These are phyloP conservation scores for Daldinia grandis DNA, from an alignment of 495 filamentous ascomycete genomes.

Conservation along the genomic window DNA sequence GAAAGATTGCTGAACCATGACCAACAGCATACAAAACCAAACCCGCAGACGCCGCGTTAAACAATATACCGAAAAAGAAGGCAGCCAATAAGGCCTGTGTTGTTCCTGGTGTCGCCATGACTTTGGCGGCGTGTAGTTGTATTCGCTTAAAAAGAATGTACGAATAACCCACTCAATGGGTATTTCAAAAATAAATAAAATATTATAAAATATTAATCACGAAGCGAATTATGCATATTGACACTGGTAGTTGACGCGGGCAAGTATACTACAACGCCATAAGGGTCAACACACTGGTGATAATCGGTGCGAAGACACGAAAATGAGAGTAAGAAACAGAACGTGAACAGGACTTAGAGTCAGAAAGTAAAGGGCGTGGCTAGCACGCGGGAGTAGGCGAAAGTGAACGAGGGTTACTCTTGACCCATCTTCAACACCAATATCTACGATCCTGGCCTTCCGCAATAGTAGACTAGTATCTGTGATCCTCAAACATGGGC, in stretches of 20 bases:
- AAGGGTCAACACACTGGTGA: conserved; percentile 26
- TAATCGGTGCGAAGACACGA: conserved; percentile 25
- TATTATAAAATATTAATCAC: conserved; percentile 42
- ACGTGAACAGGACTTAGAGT: conserved; percentile 15
- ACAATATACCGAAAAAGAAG: conserved; percentile 63
- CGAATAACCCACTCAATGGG: conserved; percentile 64
- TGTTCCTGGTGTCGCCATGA: conserved; percentile 57
- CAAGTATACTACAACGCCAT: conserved; percentile 36
- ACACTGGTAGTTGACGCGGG: conserved; percentile 23
- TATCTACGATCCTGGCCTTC: conserved; percentile 29
- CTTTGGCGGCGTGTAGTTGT: conserved; percentile 41
- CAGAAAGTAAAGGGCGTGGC: conserved; percentile 18
- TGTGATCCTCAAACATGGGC: conserved; percentile 45
- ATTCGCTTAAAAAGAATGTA: conserved; percentile 32
- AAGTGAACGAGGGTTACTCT: conserved; percentile 17
- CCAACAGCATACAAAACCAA: conserved; percentile 61
- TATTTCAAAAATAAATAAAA: conserved; percentile 9
- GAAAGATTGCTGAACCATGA: conserved; percentile 58
- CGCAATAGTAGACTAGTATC: conserved; percentile 33
- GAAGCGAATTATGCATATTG: conserved; percentile 48
- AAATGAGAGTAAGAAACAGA: conserved; percentile 15
- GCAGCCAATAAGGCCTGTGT: conserved; percentile 61
- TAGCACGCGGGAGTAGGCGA: conserved; percentile 24
- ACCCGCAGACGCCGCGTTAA: conserved; percentile 61
- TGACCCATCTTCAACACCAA: conserved; percentile 14